A percentile compares a stretch with the other conserved stretches of the same genome.
Evolutionary conservation across 305 asterid species (phyloP).

Genomic region (Fraxinus sp.): DNA sequence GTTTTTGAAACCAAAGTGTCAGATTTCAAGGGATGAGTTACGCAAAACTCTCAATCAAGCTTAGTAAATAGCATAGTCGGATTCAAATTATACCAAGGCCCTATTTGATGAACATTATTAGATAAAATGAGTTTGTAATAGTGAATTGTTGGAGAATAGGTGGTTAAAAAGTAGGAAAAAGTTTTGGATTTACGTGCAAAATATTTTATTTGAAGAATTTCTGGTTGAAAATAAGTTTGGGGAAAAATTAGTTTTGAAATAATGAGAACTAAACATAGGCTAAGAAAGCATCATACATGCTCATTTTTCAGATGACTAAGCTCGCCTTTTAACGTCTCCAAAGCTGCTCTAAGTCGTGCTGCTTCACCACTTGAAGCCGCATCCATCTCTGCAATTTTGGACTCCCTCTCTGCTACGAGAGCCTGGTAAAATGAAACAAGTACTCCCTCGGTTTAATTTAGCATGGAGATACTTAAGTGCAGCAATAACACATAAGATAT

Average conservation of each 20-base stretch:
- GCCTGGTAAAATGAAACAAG: constrained; percentile 47
- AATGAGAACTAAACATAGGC: neutral
- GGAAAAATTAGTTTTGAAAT: neutral
- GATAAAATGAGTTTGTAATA: neutral
- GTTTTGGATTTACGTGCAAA: neutral
- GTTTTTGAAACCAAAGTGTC: neutral
- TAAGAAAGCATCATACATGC: constrained; percentile 51
- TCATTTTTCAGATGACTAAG: constrained; percentile 58
- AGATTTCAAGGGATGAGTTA: constrained; percentile 1
- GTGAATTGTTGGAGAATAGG: neutral
- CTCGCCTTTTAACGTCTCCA: constrained; percentile 88
- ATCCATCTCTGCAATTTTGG: constrained; percentile 92
- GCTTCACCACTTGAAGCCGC: constrained; percentile 99
- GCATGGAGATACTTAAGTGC: neutral
- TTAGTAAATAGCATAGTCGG: constrained; percentile 11
- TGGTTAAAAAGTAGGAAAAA: neutral
- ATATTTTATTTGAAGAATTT: neutral
- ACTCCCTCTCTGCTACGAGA: constrained; percentile 73
- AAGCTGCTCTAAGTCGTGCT: constrained; percentile 85
- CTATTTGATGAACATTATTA: neutral
- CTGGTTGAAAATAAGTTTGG: neutral
- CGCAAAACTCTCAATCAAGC: constrained; percentile 7
- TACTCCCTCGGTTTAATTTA: constrained; percentile 9
- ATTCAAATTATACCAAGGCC: constrained; percentile 1
- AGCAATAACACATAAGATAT: neutral